A percentile compares a stretch with the other conserved stretches of the same genome.
Evolutionary conservation across 805 yeast genomes (phyloP).

Genomic region (Candida rishiriensis): DNA sequence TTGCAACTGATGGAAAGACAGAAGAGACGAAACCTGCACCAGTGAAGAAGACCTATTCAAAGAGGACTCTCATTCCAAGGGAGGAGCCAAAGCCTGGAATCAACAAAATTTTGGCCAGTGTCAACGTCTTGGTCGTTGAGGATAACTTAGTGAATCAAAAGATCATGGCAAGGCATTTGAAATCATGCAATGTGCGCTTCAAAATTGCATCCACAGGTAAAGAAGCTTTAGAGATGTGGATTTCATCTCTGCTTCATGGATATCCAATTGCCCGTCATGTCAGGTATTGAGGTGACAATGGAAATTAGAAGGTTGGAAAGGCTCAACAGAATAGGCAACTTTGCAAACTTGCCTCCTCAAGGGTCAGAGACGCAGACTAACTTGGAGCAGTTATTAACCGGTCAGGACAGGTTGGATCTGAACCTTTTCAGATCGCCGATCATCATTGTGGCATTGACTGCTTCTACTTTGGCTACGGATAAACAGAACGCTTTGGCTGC

Average conservation of each 20-base stretch:
- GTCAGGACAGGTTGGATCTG: slow-evolving; percentile 55
- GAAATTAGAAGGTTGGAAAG: slow-evolving; percentile 84
- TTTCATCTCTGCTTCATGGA: slow-evolving; percentile 95
- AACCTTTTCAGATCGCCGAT: slow-evolving; percentile 83
- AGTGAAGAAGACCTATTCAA: background rate
- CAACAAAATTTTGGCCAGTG: slow-evolving; percentile 76
- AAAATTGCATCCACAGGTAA: slow-evolving; percentile 89
- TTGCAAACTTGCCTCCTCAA: slow-evolving; percentile 19
- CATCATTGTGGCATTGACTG: slow-evolving; percentile 96
- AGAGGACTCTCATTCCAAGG: background rate
- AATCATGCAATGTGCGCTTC: slow-evolving; percentile 78
- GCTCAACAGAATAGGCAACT: slow-evolving; percentile 71
- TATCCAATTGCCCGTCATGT: slow-evolving; percentile 91
- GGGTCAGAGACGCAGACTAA: background rate
- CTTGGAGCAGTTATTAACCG: slow-evolving; percentile 11
- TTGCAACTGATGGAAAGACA: background rate
- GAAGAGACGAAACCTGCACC: background rate
- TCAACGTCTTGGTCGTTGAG: slow-evolving; percentile 90
- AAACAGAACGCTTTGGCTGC: slow-evolving; percentile 89
- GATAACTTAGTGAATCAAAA: slow-evolving; percentile 94
- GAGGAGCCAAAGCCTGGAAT: slow-evolving; percentile 33
- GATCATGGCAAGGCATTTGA: slow-evolving; percentile 81
- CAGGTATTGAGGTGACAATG: slow-evolving; percentile 92
- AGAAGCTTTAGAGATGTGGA: slow-evolving; percentile 93
- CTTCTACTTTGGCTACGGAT: slow-evolving; percentile 80